Base-by-base conservation (phyloP, 768 basidiomycete species). In the Crepidotus variabilis region DNA sequence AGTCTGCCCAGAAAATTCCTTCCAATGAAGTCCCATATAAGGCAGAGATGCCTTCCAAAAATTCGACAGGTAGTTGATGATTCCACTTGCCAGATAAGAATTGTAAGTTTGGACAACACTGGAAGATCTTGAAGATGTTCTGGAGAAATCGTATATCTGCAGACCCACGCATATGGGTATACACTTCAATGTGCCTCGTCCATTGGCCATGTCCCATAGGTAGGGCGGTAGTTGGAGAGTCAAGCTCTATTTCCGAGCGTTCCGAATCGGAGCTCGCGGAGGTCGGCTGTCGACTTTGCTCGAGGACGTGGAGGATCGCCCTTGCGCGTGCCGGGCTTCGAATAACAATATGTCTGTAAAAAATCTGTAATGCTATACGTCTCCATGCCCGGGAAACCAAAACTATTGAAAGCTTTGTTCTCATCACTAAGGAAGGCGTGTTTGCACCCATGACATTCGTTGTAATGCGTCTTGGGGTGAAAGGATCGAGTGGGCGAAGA, bases 321-420 rank as follows among this genome's bases (percentile, higher is more conserved):
- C 66, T 60, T 11, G 78, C 78, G 24, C 79, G 72, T 16, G 67
- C 59, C 13, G 78, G 74, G 65, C 80, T 81, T 46, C 75, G 70
- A 43, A 81, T 74, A 34, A 71, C 71, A 45, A 81, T 58, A 60
- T 81, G 74, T 56, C 74, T 69, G 60, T 80, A 83, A 32, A 80
- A 68, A 14, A 81, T 64, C 51, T 72, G 74, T 28, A 75, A 52
- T 1, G 78, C 71, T 36, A 80, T 63, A 32, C 62, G 59, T 52
- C 78, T 71, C 81, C 81, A 84, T 11, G 72, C 66, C 46, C 71
- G 75, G 63, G 72, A 80, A 14, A 82, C 80, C 49, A 72, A 70
- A 34, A 80, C 77, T 16, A 83, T 69, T 7, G 73, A 70, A 57
- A 78, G 75, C 62, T 82, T 84, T 10, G 81, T 81, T 52, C 72